Evolutionary conservation across 2,329 filamentous ascomycete genomes (phyloP), one percentile per base, ranked within the genome.

Genomic region (Rhinocladiella similis): DNA sequence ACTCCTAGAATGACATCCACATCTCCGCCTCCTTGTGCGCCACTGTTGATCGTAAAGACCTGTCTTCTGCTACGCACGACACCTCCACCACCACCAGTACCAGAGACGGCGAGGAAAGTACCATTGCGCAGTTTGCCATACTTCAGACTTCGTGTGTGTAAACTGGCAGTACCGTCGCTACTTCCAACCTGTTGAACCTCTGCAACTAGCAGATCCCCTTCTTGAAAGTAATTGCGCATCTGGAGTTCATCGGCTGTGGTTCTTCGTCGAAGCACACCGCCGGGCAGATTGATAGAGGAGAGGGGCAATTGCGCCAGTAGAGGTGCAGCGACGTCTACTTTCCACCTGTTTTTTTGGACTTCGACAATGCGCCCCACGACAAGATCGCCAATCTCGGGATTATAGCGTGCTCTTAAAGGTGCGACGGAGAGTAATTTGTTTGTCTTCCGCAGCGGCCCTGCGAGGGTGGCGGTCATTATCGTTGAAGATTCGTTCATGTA

Each of bases 91-190:
- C 91, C 89, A 0, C 92, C 92, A 0, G 88, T 87, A 1, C 92
- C 92, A 6, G 83, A 83, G 1, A 97, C 89, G 48, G 86, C 84
- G 53, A 94, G 82, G 69, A 99, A 97, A 2, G 95, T 81, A 3
- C 94, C 94, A 73, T 99, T 99, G 50, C 93, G 81, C 67, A 99
- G 79, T 77, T 99, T 99, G 43, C 94, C 94, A 74, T 97, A 99
- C 70, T 93, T 92, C 68, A 97, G 76, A 63, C 85, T 89, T 59
- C 94, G 85, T 7, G 94, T 97, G 76, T 99, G 94, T 68, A 99
- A 78, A 56, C 87, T 87, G 1, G 94, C 92, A 1, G 85, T 87
- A 56, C 92, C 93, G 73, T 97, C 93, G 56, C 85, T 82, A 71
- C 91, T 90, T 33, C 62, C 55, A 53, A 99, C 79, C 65, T 85